These are phyloP conservation scores for Globomyces pollinis-pini DNA, from an alignment of 192 early-diverging fungal species.

Conservation along the genomic window DNA sequence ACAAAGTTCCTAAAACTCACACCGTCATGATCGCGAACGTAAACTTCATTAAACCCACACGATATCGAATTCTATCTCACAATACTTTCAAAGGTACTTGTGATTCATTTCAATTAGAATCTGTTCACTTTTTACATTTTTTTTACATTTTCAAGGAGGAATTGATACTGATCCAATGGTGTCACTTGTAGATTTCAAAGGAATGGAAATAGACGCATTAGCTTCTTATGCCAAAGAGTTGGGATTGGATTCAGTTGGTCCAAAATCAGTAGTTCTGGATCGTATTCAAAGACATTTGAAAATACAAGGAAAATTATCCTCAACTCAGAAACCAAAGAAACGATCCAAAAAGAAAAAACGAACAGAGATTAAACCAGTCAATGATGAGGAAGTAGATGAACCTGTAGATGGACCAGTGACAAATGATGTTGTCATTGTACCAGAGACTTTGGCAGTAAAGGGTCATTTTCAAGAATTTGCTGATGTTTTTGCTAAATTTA, in stretches of 20 bases:
- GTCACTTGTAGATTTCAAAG: no score
- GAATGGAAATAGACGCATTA: slow-evolving; percentile 10
- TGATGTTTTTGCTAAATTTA: slow-evolving; percentile 37
- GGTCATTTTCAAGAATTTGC: slow-evolving; percentile 30
- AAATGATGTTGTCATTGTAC: slow-evolving; percentile 44
- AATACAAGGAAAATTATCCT: neutral
- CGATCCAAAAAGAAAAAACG: slow-evolving; percentile 25
- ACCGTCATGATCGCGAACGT: no score
- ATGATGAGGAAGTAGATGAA: neutral
- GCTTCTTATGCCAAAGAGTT: slow-evolving; percentile 10
- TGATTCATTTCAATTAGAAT: no score
- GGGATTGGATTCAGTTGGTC: slow-evolving; percentile 23
- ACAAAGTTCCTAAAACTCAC: no score
- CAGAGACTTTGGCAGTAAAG: slow-evolving; percentile 19
- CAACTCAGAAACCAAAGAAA: slow-evolving; percentile 20
- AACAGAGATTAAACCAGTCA: neutral
- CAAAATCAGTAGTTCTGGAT: slow-evolving; percentile 13
- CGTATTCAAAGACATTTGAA: slow-evolving; percentile 16
- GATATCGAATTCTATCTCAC: no score
- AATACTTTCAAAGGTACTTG: no score
- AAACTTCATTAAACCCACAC: no score
- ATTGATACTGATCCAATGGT: no score
- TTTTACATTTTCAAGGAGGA: no score
- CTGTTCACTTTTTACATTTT: no score
- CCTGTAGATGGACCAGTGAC: neutral